Base-by-base conservation (phyloP, 352 stramenopile genomes). In the Globisporangium spiculum region DNA sequence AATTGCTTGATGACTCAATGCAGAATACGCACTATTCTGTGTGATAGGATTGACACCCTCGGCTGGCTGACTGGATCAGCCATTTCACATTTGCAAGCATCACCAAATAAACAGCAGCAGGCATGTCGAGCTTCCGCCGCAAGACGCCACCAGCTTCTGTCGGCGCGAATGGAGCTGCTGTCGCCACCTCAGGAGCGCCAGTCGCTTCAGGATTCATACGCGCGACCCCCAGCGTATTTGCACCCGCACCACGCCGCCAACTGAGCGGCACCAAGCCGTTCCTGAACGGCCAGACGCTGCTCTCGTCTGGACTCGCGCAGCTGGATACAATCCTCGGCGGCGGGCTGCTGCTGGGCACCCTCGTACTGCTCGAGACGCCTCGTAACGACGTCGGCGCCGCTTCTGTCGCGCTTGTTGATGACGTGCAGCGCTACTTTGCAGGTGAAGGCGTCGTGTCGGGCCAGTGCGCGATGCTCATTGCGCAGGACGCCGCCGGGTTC, bases 391-490 rank as follows among this genome's bases (percentile, higher is more conserved):
- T 26, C 4, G 34, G 56, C 3, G 52, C 64, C 2, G 66, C 78
- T 4, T 77, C 79, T 20, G 41, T 73, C 2, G 48, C 63, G 22
- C 68, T 90, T 26, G 74, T 77, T 20, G 64, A 85, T 38, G 84
- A 91, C 26, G 34, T 93, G 36, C 72, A 87, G 14, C 80, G 85
- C 1, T 93, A 91, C 59, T 93, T 93, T 41, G 72, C 77, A 9
- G 85, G 77, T 1, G 76, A 93, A 65, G 83, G 75, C 18, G 71
- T 91, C 30, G 75, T 77, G 6, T 71, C 83, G 22, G 69, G 72
- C 18, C 81, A 91, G 57, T 72, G 71, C 59, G 68, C 75, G 4
- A 56, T 77, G 24, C 16, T 88, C 0, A 77, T 78, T 22, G 73
- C 71, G 3, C 75, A 82, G 8, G 80, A 88, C 58, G 72, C 82